Conservation (phyloP, 768 basidiomycete species). For the Kwoniella sp. region DNA sequence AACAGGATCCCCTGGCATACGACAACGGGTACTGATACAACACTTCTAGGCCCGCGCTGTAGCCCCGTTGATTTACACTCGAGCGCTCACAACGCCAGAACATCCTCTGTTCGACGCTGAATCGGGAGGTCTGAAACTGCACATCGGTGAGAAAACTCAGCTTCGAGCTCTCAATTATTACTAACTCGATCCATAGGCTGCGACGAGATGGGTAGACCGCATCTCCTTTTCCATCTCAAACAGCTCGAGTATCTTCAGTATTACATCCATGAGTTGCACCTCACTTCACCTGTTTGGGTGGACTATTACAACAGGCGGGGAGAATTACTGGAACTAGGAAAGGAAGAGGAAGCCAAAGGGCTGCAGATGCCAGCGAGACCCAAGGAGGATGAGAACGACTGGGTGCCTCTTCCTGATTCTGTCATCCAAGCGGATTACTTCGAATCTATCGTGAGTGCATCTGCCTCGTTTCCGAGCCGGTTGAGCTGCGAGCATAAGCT, state of each 20-base stretch:
- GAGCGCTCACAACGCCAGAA: conserved; percentile 29
- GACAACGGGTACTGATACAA: no score
- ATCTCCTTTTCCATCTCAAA: conserved; percentile 38
- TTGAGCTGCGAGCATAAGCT: conserved; percentile 2
- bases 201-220: conserved; percentile 17
- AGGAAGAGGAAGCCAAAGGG: neutral
- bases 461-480: neutral
- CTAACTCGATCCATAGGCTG: no score
- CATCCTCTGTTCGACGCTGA: conserved; percentile 40
- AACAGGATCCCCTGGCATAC: no score
- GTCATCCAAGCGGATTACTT: conserved; percentile 5
- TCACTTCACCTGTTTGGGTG: conserved; percentile 34
- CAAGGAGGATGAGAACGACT: conserved; percentile 22
- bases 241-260: conserved; percentile 53
- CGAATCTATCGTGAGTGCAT: conserved; percentile 23
- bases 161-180: neutral
- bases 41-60: conserved; percentile 46
- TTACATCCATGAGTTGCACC: conserved; percentile 45
- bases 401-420: conserved; percentile 33
- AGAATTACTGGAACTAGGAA: neutral
- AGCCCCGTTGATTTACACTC: conserved; percentile 27
- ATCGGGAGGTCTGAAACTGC: conserved; percentile 34
- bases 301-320: conserved; percentile 18
- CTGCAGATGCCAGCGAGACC: neutral
- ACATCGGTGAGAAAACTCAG: conserved; percentile 34